A percentile compares a stretch with the other conserved stretches of the same genome.
These are phyloP conservation scores for Mycosphaerelloides madeirae DNA, from an alignment of 2,329 filamentous ascomycete species.

Conservation along the genomic window DNA sequence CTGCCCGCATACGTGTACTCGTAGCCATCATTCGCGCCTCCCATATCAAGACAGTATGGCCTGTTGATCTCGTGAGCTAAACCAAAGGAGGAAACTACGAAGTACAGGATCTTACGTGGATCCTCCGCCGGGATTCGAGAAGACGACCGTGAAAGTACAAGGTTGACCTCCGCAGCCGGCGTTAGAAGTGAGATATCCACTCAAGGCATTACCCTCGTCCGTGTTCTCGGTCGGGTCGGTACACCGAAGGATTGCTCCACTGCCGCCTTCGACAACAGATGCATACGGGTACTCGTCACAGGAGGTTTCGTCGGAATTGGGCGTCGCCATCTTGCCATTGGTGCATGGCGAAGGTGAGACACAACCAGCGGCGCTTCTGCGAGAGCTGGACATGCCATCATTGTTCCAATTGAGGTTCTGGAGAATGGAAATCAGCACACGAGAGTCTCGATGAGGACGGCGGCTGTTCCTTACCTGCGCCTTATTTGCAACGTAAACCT, in stretches of 20 bases:
- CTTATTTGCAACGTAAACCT: not conserved
- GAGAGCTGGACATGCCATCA: not conserved
- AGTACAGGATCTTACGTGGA: no score
- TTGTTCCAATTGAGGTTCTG: not conserved
- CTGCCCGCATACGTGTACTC: not conserved
- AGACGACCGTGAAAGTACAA: not conserved
- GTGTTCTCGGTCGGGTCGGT: not conserved
- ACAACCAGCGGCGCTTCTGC: not conserved
- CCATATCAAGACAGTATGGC: not conserved
- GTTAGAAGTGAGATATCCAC: not conserved
- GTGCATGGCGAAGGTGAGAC: not conserved
- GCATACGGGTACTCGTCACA: slow-evolving; percentile 1
- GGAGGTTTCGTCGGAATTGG: not conserved
- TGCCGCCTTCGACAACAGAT: not conserved
- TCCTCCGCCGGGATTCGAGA: not conserved
- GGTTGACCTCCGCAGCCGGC: not conserved
- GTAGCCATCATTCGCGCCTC: not conserved
- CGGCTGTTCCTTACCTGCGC: no score
- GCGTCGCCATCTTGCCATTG: not conserved
- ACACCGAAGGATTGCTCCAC: not conserved
- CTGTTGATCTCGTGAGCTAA: not conserved
- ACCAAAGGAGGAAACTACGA: no score
- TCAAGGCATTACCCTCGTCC: not conserved
- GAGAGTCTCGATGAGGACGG: no score
- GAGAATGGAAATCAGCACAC: no score